Base-by-base conservation (phyloP, 2,329 filamentous ascomycete genomes). In the Colletotrichum noveboracense region DNA sequence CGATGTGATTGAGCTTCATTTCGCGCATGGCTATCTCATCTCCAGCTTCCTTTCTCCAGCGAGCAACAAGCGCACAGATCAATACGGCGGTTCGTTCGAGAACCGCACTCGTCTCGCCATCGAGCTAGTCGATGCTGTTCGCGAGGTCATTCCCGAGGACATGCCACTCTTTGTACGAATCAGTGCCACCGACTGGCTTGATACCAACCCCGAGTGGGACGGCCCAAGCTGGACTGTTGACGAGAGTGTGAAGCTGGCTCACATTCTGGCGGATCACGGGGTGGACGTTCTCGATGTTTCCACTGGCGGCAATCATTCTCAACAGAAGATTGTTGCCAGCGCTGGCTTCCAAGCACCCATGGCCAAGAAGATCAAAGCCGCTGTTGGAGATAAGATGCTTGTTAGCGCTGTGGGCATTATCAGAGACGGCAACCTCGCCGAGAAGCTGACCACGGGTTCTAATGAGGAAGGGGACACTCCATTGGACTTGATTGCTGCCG, bases 221-320 rank as follows among this genome's bases (percentile, higher is more conserved):
- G 82, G 87, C 14, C 89, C 92, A 78, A 91, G 89, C 79, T 97
- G 95, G 94, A 93, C 89, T 0, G 78, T 91, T 4, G 89, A 92
- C n/a, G 89, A 96, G 70, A 92, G 91, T 0, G 87, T 91, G 32
- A 87, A 87, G 65, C 89, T 97, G 2, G 93, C 94, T 1, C 82
- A 87, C 62, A 84, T 93, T 0, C 86, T 97, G 0, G 92, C 92
- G 0, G 89, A 91, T 2, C 87, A 85, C 14, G 94, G 94, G 4
- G 91, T 96, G 4, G 94, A 97, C 81, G 85, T 97, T 2, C 85
- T 97, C 2, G 95, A 97, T 79, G 90, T 96, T 7, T 93, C 91
- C 2, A 90, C 89, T 4, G 94, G 91, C 1, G 95, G 94, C 5
- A 90, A 90, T 64, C 91, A 95, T 79, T 83, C 88, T 0, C 80